These are phyloP conservation scores for Plectosphaerella cucumerina DNA, from an alignment of 2,329 filamentous ascomycete species.

Conservation along the genomic window DNA sequence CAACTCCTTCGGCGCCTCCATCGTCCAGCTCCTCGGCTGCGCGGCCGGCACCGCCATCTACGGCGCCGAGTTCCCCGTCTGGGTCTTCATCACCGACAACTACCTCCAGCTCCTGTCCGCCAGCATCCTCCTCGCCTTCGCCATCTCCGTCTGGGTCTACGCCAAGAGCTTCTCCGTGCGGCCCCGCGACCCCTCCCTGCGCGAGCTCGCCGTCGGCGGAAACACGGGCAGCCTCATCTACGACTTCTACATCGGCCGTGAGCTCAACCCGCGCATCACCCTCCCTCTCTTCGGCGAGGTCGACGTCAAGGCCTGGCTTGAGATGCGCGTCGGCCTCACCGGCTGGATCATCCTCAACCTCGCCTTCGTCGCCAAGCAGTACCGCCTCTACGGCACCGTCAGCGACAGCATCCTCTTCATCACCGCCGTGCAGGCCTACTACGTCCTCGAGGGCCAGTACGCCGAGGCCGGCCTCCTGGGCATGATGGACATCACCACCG, in stretches of 20 bases:
- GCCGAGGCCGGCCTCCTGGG: constrained; percentile 69
- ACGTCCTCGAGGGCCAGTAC: constrained; percentile 64
- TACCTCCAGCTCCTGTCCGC: constrained; percentile 63
- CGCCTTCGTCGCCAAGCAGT: constrained; percentile 65
- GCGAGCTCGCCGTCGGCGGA: constrained; percentile 63
- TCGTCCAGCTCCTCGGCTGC: constrained; percentile 7
- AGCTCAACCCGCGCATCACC: constrained; percentile 65
- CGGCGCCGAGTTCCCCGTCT: constrained; percentile 62
- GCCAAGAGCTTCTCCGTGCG: constrained; percentile 61
- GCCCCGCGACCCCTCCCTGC: constrained; percentile 51
- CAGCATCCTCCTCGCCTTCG: constrained; percentile 59
- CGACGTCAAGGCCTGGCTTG: constrained; percentile 68
- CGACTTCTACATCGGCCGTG: constrained; percentile 73
- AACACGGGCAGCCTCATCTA: constrained; percentile 66
- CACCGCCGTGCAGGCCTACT: constrained; percentile 60
- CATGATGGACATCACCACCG: constrained; percentile 69
- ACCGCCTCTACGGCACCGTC: constrained; percentile 62
- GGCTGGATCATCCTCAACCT: constrained; percentile 67
- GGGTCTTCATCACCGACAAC: constrained; percentile 71
- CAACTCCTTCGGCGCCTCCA: constrained; percentile 36
- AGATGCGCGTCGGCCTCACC: constrained; percentile 66
- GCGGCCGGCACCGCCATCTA: constrained; percentile 58
- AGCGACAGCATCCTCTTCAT: constrained; percentile 67
- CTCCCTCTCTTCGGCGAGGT: constrained; percentile 62
- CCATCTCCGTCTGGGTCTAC: constrained; percentile 60